Evolutionary conservation across 1,284 basidiomycete species (phyloP), one percentile per base, ranked within the genome.

Genomic region (Pseudozyma sp.): DNA sequence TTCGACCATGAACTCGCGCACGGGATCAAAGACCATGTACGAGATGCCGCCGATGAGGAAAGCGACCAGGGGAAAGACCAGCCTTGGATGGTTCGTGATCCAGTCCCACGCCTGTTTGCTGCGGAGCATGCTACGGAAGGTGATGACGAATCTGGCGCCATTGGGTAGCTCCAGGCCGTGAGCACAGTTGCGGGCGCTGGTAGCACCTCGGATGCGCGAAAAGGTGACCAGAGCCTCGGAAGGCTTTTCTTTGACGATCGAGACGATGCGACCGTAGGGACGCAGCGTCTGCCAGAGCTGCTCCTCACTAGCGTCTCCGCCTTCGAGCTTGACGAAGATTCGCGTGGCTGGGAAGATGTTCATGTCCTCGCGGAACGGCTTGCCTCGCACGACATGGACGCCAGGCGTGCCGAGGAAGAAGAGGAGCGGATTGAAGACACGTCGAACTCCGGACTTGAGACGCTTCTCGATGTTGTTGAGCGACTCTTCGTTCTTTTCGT

Each of bases 21-120:
- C 89, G 1, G 94, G 94, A 81, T 97, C 94, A 80, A 97, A 97
- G 71, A 97, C 89, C 31, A 79, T 92, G 84, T 96, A 97, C 31
- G 92, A 93, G 50, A 98, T 81, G 1, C 91, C 91, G 14, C 95
- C 96, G 31, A 98, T 83, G 2, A 98, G 86, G 85, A 97, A 96
- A 46, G 94, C 89, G 1, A 95, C 66, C 11, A 97, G 85, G 0
- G 96, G 96, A 5, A 97, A 86, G 45, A 92, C 90, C 61, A 98
- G 92, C 71, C 89, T 90, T 0, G 96, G 96, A 86, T 99, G 96
- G 19, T 85, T 87, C 7, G 90, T 87, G 55, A 95, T 86, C 92
- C 94, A 99, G 79, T 92, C 90, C 45, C 92, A 88, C 33, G 96
- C 85, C 34, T 87, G 90, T 82, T 95, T 92, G 0, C 89, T 89